Evolutionary conservation across 306 rosid species (phyloP).

Genomic region (Quercus rubra): DNA sequence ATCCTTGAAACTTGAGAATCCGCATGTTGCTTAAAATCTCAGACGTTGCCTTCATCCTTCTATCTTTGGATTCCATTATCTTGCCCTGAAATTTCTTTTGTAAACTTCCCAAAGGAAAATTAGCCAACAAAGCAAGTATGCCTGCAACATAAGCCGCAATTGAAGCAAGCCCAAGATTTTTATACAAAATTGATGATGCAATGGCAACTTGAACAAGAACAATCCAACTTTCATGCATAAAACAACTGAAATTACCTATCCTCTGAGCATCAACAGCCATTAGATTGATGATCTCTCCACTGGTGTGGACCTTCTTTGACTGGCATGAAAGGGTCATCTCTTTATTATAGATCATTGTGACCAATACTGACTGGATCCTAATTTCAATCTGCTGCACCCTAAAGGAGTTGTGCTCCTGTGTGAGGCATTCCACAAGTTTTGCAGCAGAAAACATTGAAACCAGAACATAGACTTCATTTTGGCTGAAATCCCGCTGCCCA

Average conservation of each 20-base stretch:
- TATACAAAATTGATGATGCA: neutral
- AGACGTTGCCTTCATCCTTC: slow-evolving; percentile 14
- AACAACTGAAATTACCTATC: slow-evolving; percentile 37
- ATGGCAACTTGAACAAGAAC: slow-evolving; percentile 7
- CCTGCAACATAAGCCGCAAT: slow-evolving; percentile 19
- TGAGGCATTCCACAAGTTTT: slow-evolving; percentile 45
- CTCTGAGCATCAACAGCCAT: slow-evolving; percentile 52
- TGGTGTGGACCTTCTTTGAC: slow-evolving; percentile 41
- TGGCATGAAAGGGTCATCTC: slow-evolving; percentile 48
- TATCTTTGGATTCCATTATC: slow-evolving; percentile 19
- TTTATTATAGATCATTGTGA: slow-evolving; percentile 41
- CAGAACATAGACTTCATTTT: slow-evolving; percentile 38
- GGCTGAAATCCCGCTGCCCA: slow-evolving; percentile 23
- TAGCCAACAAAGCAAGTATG: slow-evolving; percentile 1
- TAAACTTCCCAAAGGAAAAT: slow-evolving; percentile 12
- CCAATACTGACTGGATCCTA: slow-evolving; percentile 32
- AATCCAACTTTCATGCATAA: slow-evolving; percentile 19
- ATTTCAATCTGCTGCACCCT: slow-evolving; percentile 33
- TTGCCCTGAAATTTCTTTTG: slow-evolving; percentile 5
- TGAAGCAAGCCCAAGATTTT: slow-evolving; percentile 43
- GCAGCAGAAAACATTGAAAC: slow-evolving; percentile 44
- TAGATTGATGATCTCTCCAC: slow-evolving; percentile 53
- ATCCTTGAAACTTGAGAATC: slow-evolving; percentile 22
- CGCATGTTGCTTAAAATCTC: slow-evolving; percentile 22
- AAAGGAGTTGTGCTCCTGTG: slow-evolving; percentile 39